Base-by-base conservation (phyloP, 805 yeast species). In the Myxozyma vanderwaltii region DNA sequence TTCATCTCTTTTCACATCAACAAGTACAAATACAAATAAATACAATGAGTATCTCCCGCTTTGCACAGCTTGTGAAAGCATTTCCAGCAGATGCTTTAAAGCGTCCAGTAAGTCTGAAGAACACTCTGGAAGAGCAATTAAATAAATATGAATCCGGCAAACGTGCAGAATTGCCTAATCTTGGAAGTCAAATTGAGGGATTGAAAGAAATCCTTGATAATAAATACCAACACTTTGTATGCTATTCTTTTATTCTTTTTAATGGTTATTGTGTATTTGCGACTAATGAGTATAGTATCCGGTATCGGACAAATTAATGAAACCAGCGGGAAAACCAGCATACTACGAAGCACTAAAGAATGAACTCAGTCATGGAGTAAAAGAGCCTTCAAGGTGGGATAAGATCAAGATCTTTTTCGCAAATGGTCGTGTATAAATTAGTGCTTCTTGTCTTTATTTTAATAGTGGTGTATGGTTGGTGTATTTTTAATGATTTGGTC, bases 261-360 rank as follows among this genome's bases (percentile, higher is more conserved):
- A 15, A n/a, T 26, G 10, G 8, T 10, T n/a, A 3, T 7, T 50
- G n/a, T n/a, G n/a, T n/a, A n/a, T 6, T 31, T 10, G 12, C 19
- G 27, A n/a, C 40, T 27, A 24, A 12, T 43, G 43, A 5, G 15
- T 21, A n/a, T 13, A 63, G 66, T 63, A 45, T 36, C 68, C 68
- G 12, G 7, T 65, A 8, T 46, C 66, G 3, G 65, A 65, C 44
- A 64, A 60, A 19, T 39, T 62, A 3, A 36, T 66, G 58, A 44
- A 51, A 38, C 69, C 69, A 1, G 58, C 54, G 13, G 62, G 68
- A 33, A 62, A 67, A 23, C 69, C 69, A 10, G 49, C 52, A 7
- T 67, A 67, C 40, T 67, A 67, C 54, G 52, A 35, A 13, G 29
- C 35, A 17, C 44, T 65, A 12, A 35, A 17, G n/a, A 24, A 51